A percentile compares a stretch with the other conserved stretches of the same genome.
Conservation (phyloP, 805 yeast species). For the Citeromyces nyonsensis region DNA sequence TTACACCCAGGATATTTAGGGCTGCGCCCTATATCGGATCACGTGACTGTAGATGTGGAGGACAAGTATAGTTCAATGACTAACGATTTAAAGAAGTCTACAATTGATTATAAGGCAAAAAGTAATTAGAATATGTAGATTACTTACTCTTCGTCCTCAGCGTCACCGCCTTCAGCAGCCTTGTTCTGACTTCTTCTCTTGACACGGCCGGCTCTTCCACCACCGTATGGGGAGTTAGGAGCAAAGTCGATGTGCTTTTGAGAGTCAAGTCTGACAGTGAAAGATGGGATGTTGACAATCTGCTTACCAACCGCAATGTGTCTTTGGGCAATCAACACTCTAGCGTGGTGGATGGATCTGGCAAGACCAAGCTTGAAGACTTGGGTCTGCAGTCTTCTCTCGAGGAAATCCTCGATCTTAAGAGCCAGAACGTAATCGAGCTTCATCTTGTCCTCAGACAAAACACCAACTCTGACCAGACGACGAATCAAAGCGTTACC, state of each 20-base stretch:
- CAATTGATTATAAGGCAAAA: no score
- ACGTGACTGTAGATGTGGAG: no score
- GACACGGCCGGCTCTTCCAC: slow-evolving; percentile 99
- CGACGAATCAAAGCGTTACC: slow-evolving; percentile 99
- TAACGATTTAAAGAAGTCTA: no score
- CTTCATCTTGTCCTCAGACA: slow-evolving; percentile 98
- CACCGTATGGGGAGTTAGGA: slow-evolving; percentile 99
- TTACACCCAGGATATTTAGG: neutral
- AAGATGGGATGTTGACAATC: slow-evolving; percentile 95
- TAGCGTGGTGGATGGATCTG: slow-evolving; percentile 98
- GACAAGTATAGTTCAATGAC: no score
- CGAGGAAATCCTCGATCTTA: slow-evolving; percentile 97
- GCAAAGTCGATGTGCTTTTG: slow-evolving; percentile 99
- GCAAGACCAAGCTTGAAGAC: slow-evolving; percentile 99
- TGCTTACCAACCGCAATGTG: slow-evolving; percentile 99
- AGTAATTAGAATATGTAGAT: slow-evolving; percentile 26
- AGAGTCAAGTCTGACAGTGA: slow-evolving; percentile 99
- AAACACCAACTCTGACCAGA: slow-evolving; percentile 97
- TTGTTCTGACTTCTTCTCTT: slow-evolving; percentile 81
- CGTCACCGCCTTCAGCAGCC: slow-evolving; percentile 54
- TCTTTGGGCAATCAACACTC: slow-evolving; percentile 97
- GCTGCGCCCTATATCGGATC: neutral
- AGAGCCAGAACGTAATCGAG: slow-evolving; percentile 99
- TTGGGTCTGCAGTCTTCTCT: slow-evolving; percentile 99
- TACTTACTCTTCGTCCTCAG: slow-evolving; percentile 47